These are phyloP conservation scores for Tubosaeta sp. DNA, from an alignment of 768 basidiomycete species.

Conservation along the genomic window DNA sequence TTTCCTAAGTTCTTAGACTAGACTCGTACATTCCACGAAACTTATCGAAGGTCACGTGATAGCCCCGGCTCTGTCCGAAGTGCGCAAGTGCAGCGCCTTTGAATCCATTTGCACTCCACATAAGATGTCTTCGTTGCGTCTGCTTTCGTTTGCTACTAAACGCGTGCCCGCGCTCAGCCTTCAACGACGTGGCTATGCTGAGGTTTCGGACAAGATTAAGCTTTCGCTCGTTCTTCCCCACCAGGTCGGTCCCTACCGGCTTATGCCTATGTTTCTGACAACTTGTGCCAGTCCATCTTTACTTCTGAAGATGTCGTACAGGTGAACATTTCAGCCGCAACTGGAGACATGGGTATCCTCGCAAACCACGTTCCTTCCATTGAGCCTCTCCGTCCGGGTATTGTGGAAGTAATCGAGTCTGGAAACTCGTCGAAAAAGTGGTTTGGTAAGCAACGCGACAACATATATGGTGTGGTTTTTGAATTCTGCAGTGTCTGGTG, in stretches of 20 bases:
- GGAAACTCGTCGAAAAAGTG: slow-evolving; percentile 82
- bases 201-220: slow-evolving; percentile 84
- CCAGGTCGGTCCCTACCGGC: slow-evolving; percentile 56
- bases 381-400: slow-evolving; percentile 89
- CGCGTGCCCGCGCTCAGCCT: slow-evolving; percentile 50
- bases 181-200: slow-evolving; percentile 85
- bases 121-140: slow-evolving; percentile 73
- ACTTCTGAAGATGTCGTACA: slow-evolving; percentile 88
- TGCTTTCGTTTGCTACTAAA: slow-evolving; percentile 60
- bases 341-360: slow-evolving; percentile 98
- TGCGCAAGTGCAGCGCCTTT: neutral
- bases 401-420: slow-evolving; percentile 90
- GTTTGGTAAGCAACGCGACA: slow-evolving; percentile 68
- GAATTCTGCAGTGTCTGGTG: slow-evolving; percentile 73
- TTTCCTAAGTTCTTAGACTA: too few relatives aligned
- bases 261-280: slow-evolving; percentile 10
- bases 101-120: neutral
- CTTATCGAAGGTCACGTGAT: slow-evolving; percentile 19
- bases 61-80: slow-evolving; percentile 27
- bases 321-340: slow-evolving; percentile 90
- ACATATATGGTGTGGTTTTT: slow-evolving; percentile 1
- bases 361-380: slow-evolving; percentile 99
- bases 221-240: slow-evolving; percentile 94
- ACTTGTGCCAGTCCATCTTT: slow-evolving; percentile 70
- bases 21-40: too few relatives aligned